phyloP scores from a whole-genome alignment of 345 rosid species.

The Gossypium herbaceum region DNA sequence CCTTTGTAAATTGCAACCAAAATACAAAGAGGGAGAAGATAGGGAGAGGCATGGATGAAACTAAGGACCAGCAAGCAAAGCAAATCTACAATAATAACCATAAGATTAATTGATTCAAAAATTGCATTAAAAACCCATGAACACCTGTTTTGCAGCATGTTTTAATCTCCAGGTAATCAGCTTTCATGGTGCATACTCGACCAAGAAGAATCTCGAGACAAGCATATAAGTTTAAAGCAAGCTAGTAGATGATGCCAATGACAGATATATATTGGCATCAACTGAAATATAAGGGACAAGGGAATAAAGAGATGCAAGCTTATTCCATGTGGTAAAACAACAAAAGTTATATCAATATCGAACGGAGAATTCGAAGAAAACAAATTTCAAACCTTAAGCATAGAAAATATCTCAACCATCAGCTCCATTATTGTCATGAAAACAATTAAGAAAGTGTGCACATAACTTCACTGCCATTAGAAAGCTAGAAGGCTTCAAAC shows the following conservation, averaged over 20 bases:
- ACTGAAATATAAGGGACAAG: background rate
- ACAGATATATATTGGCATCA: background rate
- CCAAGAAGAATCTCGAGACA: too few species aligned
- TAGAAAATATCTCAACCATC: constrained; percentile 15
- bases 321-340: background rate
- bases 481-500: constrained; percentile 13
- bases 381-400: constrained; percentile 9
- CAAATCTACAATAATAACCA: too few species aligned
- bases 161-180: too few species aligned
- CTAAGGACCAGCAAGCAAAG: too few species aligned
- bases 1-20: background rate
- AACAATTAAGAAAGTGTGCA: constrained; percentile 15
- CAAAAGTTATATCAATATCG: background rate
- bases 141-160: too few species aligned
- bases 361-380: background rate
- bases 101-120: too few species aligned
- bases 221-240: too few species aligned
- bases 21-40: background rate
- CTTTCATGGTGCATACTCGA: too few species aligned
- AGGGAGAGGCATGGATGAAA: background rate
- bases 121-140: too few species aligned
- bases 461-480: constrained; percentile 13
- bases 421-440: constrained; percentile 29
- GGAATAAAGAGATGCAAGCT: background rate
- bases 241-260: background rate